Conservation (phyloP, 2,329 filamentous ascomycete species). For the Botrytis paeoniae region DNA sequence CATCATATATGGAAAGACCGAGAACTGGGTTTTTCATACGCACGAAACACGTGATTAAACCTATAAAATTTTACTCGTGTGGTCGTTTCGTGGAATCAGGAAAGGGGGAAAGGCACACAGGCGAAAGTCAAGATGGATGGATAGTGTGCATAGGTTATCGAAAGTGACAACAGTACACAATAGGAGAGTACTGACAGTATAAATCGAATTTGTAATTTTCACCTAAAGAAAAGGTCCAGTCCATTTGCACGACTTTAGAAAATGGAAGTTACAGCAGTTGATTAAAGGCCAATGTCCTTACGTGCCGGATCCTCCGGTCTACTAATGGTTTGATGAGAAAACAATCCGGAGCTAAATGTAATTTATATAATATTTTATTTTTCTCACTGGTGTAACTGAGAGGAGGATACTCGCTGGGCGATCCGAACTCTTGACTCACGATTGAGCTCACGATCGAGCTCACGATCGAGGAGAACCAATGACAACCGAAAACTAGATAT, state of each 20-base stretch:
- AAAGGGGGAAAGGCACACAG: no score
- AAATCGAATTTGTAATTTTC: no score
- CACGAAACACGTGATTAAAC: no score
- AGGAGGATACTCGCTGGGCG: background rate
- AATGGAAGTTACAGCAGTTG: background rate
- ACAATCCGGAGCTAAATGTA: background rate
- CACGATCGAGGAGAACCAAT: background rate
- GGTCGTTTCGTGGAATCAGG: background rate
- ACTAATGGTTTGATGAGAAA: background rate
- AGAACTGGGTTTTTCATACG: background rate
- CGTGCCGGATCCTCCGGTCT: background rate
- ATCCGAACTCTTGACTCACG: background rate
- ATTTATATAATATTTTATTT: background rate
- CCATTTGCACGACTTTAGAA: background rate
- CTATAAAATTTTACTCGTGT: background rate
- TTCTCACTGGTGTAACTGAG: no score
- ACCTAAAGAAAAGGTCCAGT: background rate
- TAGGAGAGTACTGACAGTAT: no score
- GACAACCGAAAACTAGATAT: rapidly evolving
- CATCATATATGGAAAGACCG: background rate
- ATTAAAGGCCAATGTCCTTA: background rate
- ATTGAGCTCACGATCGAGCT: no score
- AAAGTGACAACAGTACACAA: background rate
- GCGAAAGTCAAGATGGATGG: background rate
- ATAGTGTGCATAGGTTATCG: background rate